phyloP scores from a whole-genome alignment of 192 early-diverging fungal species.

The Borealophlyctis nickersoniae region DNA sequence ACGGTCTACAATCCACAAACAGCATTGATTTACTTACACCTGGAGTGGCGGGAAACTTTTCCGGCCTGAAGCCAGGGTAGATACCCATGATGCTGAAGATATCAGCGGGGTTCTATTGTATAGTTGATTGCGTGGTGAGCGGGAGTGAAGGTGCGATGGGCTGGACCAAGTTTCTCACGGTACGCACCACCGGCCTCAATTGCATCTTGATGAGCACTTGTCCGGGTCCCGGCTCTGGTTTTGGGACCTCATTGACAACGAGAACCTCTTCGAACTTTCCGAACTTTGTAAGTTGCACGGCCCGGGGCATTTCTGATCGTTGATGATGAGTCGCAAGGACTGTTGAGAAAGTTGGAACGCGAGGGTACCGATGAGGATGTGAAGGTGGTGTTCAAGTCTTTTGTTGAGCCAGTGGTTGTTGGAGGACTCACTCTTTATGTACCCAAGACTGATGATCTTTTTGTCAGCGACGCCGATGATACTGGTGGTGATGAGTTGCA shows the following conservation, averaged over 20 bases:
- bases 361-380: background rate
- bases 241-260: background rate
- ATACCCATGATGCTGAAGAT: background rate
- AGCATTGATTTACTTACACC: background rate
- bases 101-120: background rate
- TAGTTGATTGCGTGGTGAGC: no score
- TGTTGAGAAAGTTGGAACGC: background rate
- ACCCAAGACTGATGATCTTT: no score
- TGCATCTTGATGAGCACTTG: background rate
- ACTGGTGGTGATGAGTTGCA: no score
- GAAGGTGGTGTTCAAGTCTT: constrained; percentile 1
- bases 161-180: background rate
- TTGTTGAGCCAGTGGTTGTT: no score
- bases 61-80: background rate
- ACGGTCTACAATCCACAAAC: no score
- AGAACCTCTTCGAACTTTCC: background rate
- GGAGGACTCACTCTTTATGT: no score
- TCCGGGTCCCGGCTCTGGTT: background rate
- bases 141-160: no score
- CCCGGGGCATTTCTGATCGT: background rate
- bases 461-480: no score
- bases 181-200: background rate
- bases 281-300: background rate
- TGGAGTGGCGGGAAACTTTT: constrained; percentile 2
- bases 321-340: background rate